Evolutionary conservation across 345 rosid genomes (phyloP).

Genomic region (Populus davidiana): DNA sequence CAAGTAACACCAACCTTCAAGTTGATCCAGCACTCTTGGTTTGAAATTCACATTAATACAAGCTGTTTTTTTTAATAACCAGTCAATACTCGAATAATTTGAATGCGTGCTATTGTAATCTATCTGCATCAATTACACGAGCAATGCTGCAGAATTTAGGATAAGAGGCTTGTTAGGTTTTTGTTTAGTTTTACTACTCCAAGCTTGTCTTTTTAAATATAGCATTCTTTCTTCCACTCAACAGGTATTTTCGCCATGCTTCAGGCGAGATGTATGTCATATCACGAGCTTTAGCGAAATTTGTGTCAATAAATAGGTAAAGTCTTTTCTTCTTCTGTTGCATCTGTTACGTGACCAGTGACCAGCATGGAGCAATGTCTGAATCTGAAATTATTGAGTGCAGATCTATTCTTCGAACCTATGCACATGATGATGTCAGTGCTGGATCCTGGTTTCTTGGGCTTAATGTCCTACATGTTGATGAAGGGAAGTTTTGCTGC

Average conservation of each 20-base stretch:
- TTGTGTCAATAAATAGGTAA: slow-evolving; percentile 66
- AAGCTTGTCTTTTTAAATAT: background rate
- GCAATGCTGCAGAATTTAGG: background rate
- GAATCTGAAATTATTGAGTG: background rate
- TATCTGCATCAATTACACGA: too few species aligned
- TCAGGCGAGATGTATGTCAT: slow-evolving; percentile 76
- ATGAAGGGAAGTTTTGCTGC: slow-evolving; percentile 76
- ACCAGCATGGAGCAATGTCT: background rate
- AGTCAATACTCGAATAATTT: too few species aligned
- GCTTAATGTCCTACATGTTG: slow-evolving; percentile 45
- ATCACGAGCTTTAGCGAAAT: slow-evolving; percentile 64
- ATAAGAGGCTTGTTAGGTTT: background rate
- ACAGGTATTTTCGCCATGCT: slow-evolving; percentile 78
- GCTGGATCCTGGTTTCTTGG: slow-evolving; percentile 79
- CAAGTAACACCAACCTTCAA: too few species aligned
- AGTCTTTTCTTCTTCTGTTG: slow-evolving; percentile 5
- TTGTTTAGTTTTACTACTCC: background rate
- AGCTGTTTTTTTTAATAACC: too few species aligned
- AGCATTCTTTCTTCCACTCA: background rate
- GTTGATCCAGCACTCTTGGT: too few species aligned
- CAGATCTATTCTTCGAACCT: slow-evolving; percentile 60
- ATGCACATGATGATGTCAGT: slow-evolving; percentile 72
- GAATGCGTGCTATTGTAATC: too few species aligned
- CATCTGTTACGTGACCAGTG: background rate
- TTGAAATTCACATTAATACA: too few species aligned